Evolutionary conservation across 1,139 yeast genomes (phyloP).

Genomic region (Hansenula lynferdii): DNA sequence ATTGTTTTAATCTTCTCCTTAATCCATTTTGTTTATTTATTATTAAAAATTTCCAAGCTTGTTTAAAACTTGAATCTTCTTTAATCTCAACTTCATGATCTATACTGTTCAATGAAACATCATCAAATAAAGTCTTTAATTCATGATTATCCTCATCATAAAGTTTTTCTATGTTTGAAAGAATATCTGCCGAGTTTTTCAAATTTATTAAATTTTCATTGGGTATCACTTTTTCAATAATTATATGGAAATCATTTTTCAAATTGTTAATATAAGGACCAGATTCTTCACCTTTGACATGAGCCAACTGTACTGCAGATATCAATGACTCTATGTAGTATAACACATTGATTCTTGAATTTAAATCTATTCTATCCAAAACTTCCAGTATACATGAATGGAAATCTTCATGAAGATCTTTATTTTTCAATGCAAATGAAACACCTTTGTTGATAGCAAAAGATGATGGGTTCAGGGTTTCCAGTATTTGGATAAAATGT

Average conservation of each 20-base stretch:
- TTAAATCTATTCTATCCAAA: conserved; percentile 51
- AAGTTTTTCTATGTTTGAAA: conserved; percentile 12
- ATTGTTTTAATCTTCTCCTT: conserved; percentile 33
- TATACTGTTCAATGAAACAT: conserved; percentile 3
- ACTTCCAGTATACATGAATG: conserved; percentile 67
- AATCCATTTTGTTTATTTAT: conserved; percentile 46
- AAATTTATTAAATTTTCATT: conserved; percentile 16
- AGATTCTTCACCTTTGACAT: neutral
- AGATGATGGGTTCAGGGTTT: conserved; percentile 58
- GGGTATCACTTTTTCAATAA: conserved; percentile 17
- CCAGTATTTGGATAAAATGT: conserved; percentile 58
- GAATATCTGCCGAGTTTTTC: conserved; percentile 13
- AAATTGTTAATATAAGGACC: conserved; percentile 30
- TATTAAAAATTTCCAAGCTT: conserved; percentile 47
- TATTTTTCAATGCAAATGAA: conserved; percentile 53
- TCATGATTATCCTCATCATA: conserved; percentile 10
- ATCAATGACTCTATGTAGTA: conserved; percentile 63
- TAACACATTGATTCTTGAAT: conserved; percentile 60
- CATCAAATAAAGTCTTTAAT: conserved; percentile 4
- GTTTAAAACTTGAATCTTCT: conserved; percentile 11
- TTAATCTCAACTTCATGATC: neutral
- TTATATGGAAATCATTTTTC: conserved; percentile 17
- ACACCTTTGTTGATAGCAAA: conserved; percentile 52
- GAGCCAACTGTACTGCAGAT: conserved; percentile 20
- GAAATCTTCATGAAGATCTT: conserved; percentile 65